These are phyloP conservation scores for Phytophthora tentaculata DNA, from an alignment of 352 stramenopile genomes.

Conservation along the genomic window DNA sequence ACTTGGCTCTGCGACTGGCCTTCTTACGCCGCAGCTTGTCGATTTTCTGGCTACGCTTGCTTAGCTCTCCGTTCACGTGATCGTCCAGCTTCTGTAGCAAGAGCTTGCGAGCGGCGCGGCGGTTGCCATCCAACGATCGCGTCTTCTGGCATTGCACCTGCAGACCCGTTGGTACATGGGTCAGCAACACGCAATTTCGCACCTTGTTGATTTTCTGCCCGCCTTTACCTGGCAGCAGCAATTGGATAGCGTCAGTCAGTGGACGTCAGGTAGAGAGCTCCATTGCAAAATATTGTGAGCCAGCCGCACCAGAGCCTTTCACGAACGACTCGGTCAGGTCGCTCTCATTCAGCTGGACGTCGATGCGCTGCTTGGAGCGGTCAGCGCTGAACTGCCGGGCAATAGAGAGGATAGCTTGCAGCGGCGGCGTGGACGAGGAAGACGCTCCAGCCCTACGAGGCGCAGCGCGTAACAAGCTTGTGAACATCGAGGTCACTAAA, in stretches of 20 bases:
- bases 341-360: conserved; percentile 58
- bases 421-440: background rate
- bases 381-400: background rate
- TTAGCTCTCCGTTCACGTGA: conserved; percentile 67
- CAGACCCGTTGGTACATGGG: conserved; percentile 79
- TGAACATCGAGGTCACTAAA: background rate
- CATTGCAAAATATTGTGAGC: background rate
- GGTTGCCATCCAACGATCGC: conserved; percentile 80
- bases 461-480: background rate
- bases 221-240: conserved; percentile 58
- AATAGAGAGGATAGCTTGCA: background rate
- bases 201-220: conserved; percentile 94
- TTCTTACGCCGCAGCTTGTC: conserved; percentile 75
- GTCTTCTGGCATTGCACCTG: conserved; percentile 85
- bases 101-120: conserved; percentile 72
- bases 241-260: background rate
- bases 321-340: conserved; percentile 86
- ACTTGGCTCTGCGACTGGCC: conserved; percentile 55
- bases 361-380: conserved; percentile 8
- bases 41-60: conserved; percentile 69
- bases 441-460: background rate
- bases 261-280: background rate
- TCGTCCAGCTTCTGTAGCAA: conserved; percentile 81
- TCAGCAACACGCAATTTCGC: conserved; percentile 89
- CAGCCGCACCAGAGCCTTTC: conserved; percentile 72